phyloP scores from a whole-genome alignment of 2,329 filamentous ascomycete genomes.

The Penicillium sclerotiorum region DNA sequence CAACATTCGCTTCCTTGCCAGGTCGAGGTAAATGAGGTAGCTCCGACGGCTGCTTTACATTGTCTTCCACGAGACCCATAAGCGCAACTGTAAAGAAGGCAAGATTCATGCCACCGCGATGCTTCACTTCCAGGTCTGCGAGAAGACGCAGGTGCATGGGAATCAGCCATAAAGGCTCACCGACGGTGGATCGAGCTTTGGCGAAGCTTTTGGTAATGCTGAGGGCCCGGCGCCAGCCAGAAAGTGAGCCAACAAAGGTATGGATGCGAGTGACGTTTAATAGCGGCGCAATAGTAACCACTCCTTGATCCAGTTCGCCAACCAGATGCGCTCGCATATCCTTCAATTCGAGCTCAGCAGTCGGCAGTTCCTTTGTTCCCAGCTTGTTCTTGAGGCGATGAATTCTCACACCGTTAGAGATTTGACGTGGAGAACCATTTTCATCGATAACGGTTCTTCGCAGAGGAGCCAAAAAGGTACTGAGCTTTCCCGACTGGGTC shows the following conservation, averaged over 20 bases:
- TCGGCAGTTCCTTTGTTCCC: constrained; percentile 63
- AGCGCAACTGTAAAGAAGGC: constrained; percentile 36
- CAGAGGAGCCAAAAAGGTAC: constrained; percentile 68
- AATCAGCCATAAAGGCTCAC: constrained; percentile 41
- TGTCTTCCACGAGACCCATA: constrained; percentile 56
- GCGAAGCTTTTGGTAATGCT: constrained; percentile 47
- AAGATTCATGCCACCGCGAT: constrained; percentile 41
- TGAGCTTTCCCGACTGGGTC: constrained; percentile 57
- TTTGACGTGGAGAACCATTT: constrained; percentile 34
- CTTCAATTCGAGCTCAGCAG: constrained; percentile 69
- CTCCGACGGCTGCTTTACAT: constrained; percentile 31
- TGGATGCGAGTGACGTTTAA: constrained; percentile 64
- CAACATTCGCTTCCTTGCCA: constrained; percentile 26
- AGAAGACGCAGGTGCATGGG: constrained; percentile 45
- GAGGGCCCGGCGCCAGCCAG: constrained; percentile 43
- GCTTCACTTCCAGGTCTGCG: constrained; percentile 43
- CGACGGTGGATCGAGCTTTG: constrained; percentile 39
- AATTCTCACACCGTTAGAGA: constrained; percentile 66
- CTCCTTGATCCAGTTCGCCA: constrained; percentile 66
- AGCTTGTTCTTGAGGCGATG: constrained; percentile 71
- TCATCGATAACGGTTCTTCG: constrained; percentile 38
- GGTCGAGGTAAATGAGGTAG: constrained; percentile 53
- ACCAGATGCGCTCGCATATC: constrained; percentile 64
- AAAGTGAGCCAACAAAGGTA: constrained; percentile 43
- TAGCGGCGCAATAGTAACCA: constrained; percentile 68